Base-by-base conservation (phyloP, 1,139 yeast genomes). In the Scheffersomyces lignicola region DNA sequence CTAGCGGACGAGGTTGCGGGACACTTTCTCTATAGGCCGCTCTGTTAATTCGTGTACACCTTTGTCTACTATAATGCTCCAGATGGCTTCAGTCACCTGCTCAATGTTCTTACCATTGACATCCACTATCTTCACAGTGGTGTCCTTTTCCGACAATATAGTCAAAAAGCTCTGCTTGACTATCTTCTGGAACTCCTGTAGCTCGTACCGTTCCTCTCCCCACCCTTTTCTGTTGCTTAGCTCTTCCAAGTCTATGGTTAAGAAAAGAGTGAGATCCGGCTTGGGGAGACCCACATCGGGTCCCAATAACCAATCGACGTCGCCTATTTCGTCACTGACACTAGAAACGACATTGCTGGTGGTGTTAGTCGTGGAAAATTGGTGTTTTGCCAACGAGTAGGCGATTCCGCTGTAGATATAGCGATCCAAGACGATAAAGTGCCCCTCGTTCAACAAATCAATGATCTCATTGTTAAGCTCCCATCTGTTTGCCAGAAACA, bases 401-500 rank as follows among this genome's bases (percentile, higher is more conserved):
- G 97, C 96, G 11, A 89, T 78, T 0, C 99, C 98, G 0, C 97
- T 88, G 54, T 86, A 92, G 5, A 86, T 83, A 54, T 92, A 94
- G 43, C 99, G 66, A 55, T 94, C 99, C 40, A 89, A 58, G 0
- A 94, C 70, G 2, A 92, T 74, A 35, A 71, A 69, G 6, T 56
- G 54, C 0, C 96, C 97, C 0, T 54, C 44, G 1, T 64, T 52
- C 25, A 90, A 58, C 12, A 64, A 54, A 1, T 55, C 40, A 7
- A 60, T 51, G 4, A 94, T 77, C n/a, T 59, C 56, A 1, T 67
- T 58, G 4, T 72, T 73, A 22, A 78, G 54, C 59, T 92, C 98
- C 98, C 98, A 94, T 44, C 99, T 62, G 53, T 94, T 94, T 2
- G 98, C 97, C 49, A 90, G 80, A 58, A 94, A 94, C 25, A 94